Evolutionary conservation across 768 basidiomycete genomes (phyloP).

Genomic region (Punctularia strigosozonata): DNA sequence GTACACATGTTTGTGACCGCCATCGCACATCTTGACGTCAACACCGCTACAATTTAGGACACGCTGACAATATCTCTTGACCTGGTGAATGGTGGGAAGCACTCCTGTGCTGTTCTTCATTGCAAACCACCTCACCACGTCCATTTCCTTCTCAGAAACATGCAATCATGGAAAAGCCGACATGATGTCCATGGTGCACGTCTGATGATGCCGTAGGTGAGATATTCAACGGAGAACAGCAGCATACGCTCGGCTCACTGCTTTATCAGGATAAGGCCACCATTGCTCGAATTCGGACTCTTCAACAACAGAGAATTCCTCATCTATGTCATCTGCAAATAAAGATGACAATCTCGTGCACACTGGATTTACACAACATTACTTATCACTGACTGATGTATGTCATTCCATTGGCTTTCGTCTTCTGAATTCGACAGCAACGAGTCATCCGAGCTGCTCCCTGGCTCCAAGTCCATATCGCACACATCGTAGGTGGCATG

Average conservation of each 20-base stretch:
- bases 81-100: constrained; percentile 4
- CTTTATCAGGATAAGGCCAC: neutral
- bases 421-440: neutral
- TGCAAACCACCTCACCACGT: constrained; percentile 7
- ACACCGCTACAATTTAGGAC: constrained; percentile 1
- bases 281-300: neutral
- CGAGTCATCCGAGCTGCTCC: neutral
- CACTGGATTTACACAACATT: neutral
- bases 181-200: constrained; percentile 5
- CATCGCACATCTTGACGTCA: neutral
- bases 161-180: constrained; percentile 8
- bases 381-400: neutral
- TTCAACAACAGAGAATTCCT: too few species aligned
- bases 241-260: neutral
- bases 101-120: constrained; percentile 1
- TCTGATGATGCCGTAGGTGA: constrained; percentile 3
- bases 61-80: constrained; percentile 4
- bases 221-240: neutral
- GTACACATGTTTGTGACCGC: neutral
- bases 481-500: too few species aligned
- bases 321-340: too few species aligned
- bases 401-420: neutral
- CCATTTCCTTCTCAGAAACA: constrained; percentile 9
- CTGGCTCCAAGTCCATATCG: neutral
- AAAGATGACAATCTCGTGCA: too few species aligned